Percentiles rank a stretch among this genome's conserved stretches.
phyloP scores from a whole-genome alignment of 2,329 filamentous ascomycete genomes.

The Magnaporthiopsis poae region DNA sequence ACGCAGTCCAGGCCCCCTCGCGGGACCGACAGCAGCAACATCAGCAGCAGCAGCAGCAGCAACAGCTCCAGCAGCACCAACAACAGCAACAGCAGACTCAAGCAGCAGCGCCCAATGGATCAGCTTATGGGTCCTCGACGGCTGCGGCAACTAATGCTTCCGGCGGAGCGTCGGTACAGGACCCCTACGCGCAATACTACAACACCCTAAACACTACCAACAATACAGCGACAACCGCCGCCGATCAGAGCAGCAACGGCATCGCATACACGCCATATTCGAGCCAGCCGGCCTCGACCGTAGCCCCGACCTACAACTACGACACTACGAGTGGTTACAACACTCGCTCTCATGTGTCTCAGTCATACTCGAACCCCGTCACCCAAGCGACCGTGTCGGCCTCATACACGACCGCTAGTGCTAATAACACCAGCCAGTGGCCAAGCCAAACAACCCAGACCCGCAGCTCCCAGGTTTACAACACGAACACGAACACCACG shows the following conservation, averaged over 20 bases:
- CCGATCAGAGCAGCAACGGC: slow-evolving; percentile 3
- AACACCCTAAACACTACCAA: slow-evolving; percentile 10
- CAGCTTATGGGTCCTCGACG: slow-evolving; percentile 13
- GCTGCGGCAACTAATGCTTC: slow-evolving; percentile 6
- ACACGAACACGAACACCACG: slow-evolving; percentile 13
- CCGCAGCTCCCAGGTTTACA: slow-evolving; percentile 20
- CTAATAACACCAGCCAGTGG: slow-evolving; percentile 18
- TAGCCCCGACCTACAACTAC: slow-evolving; percentile 15
- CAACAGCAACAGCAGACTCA: slow-evolving; percentile 6
- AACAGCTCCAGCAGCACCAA: slow-evolving; percentile 2
- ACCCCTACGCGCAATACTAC: slow-evolving; percentile 20
- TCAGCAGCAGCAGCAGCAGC: neutral
- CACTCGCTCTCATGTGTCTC: slow-evolving; percentile 8
- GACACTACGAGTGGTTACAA: slow-evolving; percentile 17
- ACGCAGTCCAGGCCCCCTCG: neutral
- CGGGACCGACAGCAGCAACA: slow-evolving; percentile 18
- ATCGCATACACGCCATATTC: slow-evolving; percentile 13
- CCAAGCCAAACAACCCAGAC: slow-evolving; percentile 18
- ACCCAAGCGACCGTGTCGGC: slow-evolving; percentile 20
- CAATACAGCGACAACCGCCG: slow-evolving; percentile 10
- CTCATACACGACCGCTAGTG: slow-evolving; percentile 18
- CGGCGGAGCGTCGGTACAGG: slow-evolving; percentile 12
- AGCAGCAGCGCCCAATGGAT: slow-evolving; percentile 11
- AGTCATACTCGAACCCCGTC: slow-evolving; percentile 11
- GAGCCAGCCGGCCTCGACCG: slow-evolving; percentile 11